Conservation (phyloP, 1,139 yeast species). For the Yamadazyma atmosphaerica region DNA sequence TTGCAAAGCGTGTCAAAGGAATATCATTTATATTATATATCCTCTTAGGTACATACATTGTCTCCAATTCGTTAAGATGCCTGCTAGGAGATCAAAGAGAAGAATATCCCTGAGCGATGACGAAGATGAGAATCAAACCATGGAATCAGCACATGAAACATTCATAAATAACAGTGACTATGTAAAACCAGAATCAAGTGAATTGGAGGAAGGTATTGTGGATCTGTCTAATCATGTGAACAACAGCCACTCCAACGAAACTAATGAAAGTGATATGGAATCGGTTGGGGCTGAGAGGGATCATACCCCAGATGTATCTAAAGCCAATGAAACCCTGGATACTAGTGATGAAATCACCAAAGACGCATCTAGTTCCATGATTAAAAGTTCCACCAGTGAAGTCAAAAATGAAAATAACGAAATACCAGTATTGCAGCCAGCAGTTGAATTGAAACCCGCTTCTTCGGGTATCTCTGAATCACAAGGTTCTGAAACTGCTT, state of each 20-base stretch:
- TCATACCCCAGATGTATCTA: constrained; percentile 12
- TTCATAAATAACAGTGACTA: constrained; percentile 47
- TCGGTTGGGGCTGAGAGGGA: constrained; percentile 4
- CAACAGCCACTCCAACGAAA: background rate
- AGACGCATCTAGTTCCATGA: constrained; percentile 7
- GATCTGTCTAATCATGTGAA: background rate
- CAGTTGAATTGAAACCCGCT: constrained; percentile 13
- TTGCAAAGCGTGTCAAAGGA: constrained; percentile 1
- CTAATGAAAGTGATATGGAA: constrained; percentile 7
- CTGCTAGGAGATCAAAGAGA: constrained; percentile 13
- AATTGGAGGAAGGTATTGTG: background rate
- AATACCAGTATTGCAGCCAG: constrained; percentile 1
- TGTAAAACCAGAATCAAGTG: constrained; percentile 3
- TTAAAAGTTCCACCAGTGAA: constrained; percentile 6
- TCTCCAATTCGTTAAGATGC: constrained; percentile 2
- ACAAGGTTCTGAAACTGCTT: constrained; percentile 1
- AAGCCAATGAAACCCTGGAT: constrained; percentile 18
- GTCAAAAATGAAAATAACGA: constrained; percentile 23
- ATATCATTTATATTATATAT: background rate
- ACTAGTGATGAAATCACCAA: constrained; percentile 16
- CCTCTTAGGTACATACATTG: background rate
- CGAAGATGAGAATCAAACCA: constrained; percentile 20
- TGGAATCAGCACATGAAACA: constrained; percentile 15
- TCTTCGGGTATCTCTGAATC: constrained; percentile 18
- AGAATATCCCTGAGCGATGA: constrained; percentile 15